These are phyloP conservation scores for Erucastrum elatum DNA, from an alignment of 345 rosid species.

Conservation along the genomic window DNA sequence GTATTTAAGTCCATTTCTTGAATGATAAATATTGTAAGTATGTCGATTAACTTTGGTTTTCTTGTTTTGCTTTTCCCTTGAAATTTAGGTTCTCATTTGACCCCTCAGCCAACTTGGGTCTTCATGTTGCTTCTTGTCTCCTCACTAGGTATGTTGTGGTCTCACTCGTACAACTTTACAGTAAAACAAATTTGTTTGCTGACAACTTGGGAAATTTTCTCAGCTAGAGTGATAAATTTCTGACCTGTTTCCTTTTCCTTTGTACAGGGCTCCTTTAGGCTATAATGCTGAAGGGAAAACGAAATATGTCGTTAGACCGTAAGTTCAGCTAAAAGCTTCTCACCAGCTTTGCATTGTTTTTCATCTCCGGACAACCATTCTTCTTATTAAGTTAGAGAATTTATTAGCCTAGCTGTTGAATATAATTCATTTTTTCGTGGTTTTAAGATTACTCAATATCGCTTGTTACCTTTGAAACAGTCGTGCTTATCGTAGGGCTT, in stretches of 20 bases:
- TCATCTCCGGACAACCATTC: not conserved
- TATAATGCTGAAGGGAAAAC: slow-evolving; percentile 80
- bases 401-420: not conserved
- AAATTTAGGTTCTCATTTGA: slow-evolving; percentile 84
- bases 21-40: not conserved
- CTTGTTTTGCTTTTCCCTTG: slow-evolving; percentile 23
- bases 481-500: not conserved
- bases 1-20: not conserved
- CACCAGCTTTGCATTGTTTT: slow-evolving; percentile 9
- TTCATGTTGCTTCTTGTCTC: slow-evolving; percentile 87
- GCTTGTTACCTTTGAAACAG: not conserved
- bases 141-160: slow-evolving; percentile 63
- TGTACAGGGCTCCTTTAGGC: slow-evolving; percentile 80
- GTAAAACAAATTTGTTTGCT: not conserved
- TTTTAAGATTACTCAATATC: not conserved
- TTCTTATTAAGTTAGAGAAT: not conserved
- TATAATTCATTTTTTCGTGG: not conserved
- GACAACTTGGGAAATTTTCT: not conserved
- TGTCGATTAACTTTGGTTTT: slow-evolving; percentile 3
- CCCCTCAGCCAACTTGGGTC: slow-evolving; percentile 72
- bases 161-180: not conserved
- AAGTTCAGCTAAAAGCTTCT: slow-evolving; percentile 43
- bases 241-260: not conserved
- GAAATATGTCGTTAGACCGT: slow-evolving; percentile 92
- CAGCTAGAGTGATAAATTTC: not conserved